Evolutionary conservation across 78 protist species (phyloP), one percentile per base, ranked within the genome.

Genomic region (Speleostelium caveatum): DNA sequence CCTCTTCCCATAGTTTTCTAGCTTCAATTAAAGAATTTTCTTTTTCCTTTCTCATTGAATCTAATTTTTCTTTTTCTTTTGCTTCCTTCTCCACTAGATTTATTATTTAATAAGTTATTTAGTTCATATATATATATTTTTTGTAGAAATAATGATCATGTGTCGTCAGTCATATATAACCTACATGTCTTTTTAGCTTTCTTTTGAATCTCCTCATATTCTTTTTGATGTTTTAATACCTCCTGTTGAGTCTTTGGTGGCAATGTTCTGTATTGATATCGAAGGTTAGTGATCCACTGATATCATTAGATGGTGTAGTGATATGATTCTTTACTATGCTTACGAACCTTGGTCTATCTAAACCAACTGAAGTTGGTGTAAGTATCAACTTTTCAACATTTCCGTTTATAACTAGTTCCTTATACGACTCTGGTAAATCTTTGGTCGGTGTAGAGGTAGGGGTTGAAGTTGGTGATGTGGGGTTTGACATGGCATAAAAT

Each of bases 201-300:
- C 33, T 35, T 61, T 69, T 88, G 94, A 22, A 88, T 73, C 56
- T 71, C 77, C 49, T 88, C 94, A 72, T 69, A 76, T 67, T 88
- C 94, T 88, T 45, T 88, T 42, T 73, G 86, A 72, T 88, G 94
- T 28, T 75, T 88, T n/a, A 67, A 30, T n/a, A 71, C 69, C 28
- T 88, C 94, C 17, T 88, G 87, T 63, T 69, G 80, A 56, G 94
- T 39, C 51, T 88, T 88, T 26, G 94, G 94, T 24, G 94, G 94
- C 19, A 88, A 26, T 58, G 79, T 80, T 39, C 75, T 45, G 6
- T 45, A 45, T 14, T 45, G 10, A 45, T 45, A 10, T 45, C 10
- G 10, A 10, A n/a, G n/a, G n/a, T n/a, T n/a, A 45, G 10, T 45
- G 10, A 45, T 10, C 53, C 10, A 10, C 10, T 45, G 53, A 14